These are phyloP conservation scores for Leucocoprinus birnbaumii DNA, from an alignment of 768 basidiomycete species.

Conservation along the genomic window DNA sequence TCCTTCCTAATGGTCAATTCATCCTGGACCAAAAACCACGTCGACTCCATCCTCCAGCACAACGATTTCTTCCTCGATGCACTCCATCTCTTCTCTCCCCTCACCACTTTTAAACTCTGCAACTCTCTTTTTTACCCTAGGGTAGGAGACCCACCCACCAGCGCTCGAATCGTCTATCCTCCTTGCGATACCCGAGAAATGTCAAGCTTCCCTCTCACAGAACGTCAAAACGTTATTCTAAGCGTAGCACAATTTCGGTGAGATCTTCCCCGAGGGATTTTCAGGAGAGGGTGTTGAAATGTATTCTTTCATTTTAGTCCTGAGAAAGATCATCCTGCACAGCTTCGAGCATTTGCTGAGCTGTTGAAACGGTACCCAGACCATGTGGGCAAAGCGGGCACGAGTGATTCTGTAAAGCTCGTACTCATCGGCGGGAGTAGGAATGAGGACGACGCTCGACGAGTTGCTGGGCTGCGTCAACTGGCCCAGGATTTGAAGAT, in stretches of 20 bases:
- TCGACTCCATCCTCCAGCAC: constrained; percentile 68
- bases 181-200: constrained; percentile 87
- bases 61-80: constrained; percentile 47
- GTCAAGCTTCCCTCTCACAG: constrained; percentile 47
- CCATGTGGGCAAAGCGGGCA: constrained; percentile 30
- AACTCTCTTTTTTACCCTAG: constrained; percentile 21
- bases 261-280: constrained; percentile 17
- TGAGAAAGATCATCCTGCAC: constrained; percentile 89
- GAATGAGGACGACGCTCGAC: constrained; percentile 68
- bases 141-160: neutral
- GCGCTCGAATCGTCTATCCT: constrained; percentile 72
- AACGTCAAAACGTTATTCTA: constrained; percentile 64
- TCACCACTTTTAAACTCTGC: constrained; percentile 28
- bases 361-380: constrained; percentile 62
- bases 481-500: constrained; percentile 65
- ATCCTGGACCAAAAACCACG: constrained; percentile 88
- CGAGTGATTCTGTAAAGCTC: constrained; percentile 42
- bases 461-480: constrained; percentile 58
- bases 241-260: constrained; percentile 94
- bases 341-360: constrained; percentile 65
- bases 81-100: constrained; percentile 42
- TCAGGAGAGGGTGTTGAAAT: neutral
- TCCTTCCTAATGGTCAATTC: constrained; percentile 92
- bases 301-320: constrained; percentile 46
- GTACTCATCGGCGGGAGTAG: constrained; percentile 84